Base-by-base conservation (phyloP, 192 early-diverging fungal species). In the Thamnidium elegans region DNA sequence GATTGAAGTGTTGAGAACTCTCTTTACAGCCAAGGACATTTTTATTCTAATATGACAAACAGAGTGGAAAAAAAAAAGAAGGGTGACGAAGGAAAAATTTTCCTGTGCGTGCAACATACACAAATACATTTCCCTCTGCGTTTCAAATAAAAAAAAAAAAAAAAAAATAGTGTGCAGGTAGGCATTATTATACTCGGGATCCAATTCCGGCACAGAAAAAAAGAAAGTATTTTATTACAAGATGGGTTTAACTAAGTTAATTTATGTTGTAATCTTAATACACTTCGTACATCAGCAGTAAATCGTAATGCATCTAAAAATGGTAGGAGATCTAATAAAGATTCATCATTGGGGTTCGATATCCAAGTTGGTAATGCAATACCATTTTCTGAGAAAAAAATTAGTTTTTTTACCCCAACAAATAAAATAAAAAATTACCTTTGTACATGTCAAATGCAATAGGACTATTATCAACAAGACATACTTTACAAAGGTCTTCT, bases 351-450 rank as follows among this genome's bases (percentile, higher is more conserved):
- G 48, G 83, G 74, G 66, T 92, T 87, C 66, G 70, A 79, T 39
- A 91, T 88, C 94, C 94, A 96, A n/a, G 79, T 85, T 62, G 90
- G 83, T 45, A 94, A 92, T 31, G 94, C 91, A 55, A 96, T 92
- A 20, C 89, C 92, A 69, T 96, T 96, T 47, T 94, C 94, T 92
- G 20, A 50, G 8, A 23, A 23, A 20, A 50, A 50, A 20, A 50
- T 39, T 39, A 39, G 36, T 39, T 39, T 26, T 26, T 26, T 26
- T 21, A 50, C 48, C 23, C 23, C 23, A n/a, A 47, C n/a, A 53
- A 55, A 30, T 19, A 62, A 52, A 23, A 50, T 61, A 14, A 14
- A 61, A 61, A 36, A 50, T 30, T 78, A 92, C 90, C 90, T 80
- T 83, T 77, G 68, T 91, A 87, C 31, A 90, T 30, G 15, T 84